Percentiles rank a stretch among this genome's conserved stretches.
Conservation (phyloP, 2,329 filamentous ascomycete genomes). For the Fusarium xyrophilum region DNA sequence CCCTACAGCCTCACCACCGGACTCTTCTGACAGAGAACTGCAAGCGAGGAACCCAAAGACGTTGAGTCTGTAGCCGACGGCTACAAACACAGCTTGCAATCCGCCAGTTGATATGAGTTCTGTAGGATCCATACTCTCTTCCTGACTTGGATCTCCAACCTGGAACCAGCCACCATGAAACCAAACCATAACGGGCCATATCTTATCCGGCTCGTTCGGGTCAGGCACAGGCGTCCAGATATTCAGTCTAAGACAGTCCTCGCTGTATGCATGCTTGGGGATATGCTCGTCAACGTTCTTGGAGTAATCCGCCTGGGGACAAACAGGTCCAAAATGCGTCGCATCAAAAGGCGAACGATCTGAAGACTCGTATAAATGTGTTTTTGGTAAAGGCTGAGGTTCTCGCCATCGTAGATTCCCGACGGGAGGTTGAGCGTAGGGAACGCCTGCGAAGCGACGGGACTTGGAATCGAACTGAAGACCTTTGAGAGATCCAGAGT, state of each 20-base stretch:
- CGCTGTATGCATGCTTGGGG: conserved; percentile 5
- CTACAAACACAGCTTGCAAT: background rate
- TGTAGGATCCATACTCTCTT: conserved; percentile 51
- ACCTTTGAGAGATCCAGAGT: conserved; percentile 38
- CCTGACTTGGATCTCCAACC: conserved; percentile 53
- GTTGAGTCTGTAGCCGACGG: conserved; percentile 3
- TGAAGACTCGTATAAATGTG: background rate
- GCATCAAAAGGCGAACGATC: background rate
- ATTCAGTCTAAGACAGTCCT: background rate
- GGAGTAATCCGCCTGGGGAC: conserved; percentile 10
- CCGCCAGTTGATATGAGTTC: conserved; percentile 48
- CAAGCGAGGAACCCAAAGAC: conserved; percentile 14
- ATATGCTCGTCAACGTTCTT: conserved; percentile 18
- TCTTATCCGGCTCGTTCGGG: background rate
- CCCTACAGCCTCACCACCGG: fast-evolving
- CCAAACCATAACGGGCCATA: conserved; percentile 47
- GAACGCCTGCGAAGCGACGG: conserved; percentile 46
- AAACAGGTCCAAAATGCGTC: background rate
- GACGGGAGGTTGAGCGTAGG: conserved; percentile 50
- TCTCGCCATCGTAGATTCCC: background rate
- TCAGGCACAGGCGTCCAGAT: conserved; percentile 8
- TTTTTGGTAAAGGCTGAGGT: background rate
- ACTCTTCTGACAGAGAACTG: background rate
- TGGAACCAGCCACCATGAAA: conserved; percentile 57
- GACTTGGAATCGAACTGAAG: conserved; percentile 47